A percentile compares a stretch with the other conserved stretches of the same genome.
Evolutionary conservation across 768 basidiomycete genomes (phyloP).

Genomic region (Pulveroboletus frians): DNA sequence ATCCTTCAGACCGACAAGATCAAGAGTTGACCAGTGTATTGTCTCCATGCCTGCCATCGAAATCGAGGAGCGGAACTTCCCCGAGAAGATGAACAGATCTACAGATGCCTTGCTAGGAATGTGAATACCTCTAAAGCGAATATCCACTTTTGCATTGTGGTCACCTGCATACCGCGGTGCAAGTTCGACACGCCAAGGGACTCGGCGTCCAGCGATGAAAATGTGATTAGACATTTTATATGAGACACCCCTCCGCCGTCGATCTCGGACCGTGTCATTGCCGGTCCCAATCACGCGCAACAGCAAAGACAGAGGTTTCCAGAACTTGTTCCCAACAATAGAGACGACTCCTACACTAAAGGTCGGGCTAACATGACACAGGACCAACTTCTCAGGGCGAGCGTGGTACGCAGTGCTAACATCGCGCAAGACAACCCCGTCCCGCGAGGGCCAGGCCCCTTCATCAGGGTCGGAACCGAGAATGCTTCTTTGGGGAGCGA

Average conservation of each 20-base stretch:
- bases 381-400: slow-evolving; percentile 55
- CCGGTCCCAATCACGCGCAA: slow-evolving; percentile 74
- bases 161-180: slow-evolving; percentile 27
- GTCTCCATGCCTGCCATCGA: slow-evolving; percentile 21
- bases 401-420: slow-evolving; percentile 71
- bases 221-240: too few species aligned
- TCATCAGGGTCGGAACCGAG: slow-evolving; percentile 21
- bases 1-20: slow-evolving; percentile 50
- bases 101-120: neutral
- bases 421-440: slow-evolving; percentile 60
- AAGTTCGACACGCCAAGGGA: slow-evolving; percentile 51
- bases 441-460: slow-evolving; percentile 31
- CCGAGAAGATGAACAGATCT: slow-evolving; percentile 33
- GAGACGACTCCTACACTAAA: slow-evolving; percentile 69
- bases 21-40: slow-evolving; percentile 39
- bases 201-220: slow-evolving; percentile 69
- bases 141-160: slow-evolving; percentile 24
- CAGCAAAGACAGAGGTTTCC: slow-evolving; percentile 67
- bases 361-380: slow-evolving; percentile 57
- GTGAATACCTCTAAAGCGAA: too few species aligned
- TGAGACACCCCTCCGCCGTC: slow-evolving; percentile 56
- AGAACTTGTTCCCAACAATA: slow-evolving; percentile 72
- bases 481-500: slow-evolving; percentile 22
- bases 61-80: slow-evolving; percentile 30
- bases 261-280: slow-evolving; percentile 68